Conservation (phyloP, 2,329 filamentous ascomycete genomes). For the Aspergillus jensenii region DNA sequence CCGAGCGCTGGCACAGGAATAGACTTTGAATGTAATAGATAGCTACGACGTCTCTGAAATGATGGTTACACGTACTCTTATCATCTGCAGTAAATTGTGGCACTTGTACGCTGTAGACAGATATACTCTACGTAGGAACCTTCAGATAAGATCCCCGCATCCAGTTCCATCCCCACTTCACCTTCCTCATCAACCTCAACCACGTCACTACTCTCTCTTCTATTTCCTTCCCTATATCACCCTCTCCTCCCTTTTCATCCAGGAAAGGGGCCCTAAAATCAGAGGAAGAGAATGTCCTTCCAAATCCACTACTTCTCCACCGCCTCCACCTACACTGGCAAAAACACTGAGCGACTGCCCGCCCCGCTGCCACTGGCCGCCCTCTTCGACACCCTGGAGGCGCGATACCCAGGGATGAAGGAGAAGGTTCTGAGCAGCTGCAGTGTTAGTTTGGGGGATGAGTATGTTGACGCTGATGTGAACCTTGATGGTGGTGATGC, state of each 20-base stretch:
- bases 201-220: background rate
- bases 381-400: slow-evolving; percentile 41
- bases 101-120: background rate
- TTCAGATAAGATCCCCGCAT: background rate
- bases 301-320: slow-evolving; percentile 49
- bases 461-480: slow-evolving; percentile 45
- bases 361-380: slow-evolving; percentile 40
- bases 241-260: background rate
- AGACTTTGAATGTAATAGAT: background rate
- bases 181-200: background rate
- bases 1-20: slow-evolving; percentile 47
- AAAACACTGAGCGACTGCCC: slow-evolving; percentile 40
- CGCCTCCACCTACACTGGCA: slow-evolving; percentile 42
- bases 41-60: background rate
- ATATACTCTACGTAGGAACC: too few relatives aligned
- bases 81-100: background rate
- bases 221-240: background rate
- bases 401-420: slow-evolving; percentile 42
- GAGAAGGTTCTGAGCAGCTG: slow-evolving; percentile 41
- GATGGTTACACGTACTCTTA: background rate
- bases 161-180: background rate
- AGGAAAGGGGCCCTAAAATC: background rate
- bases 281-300: slow-evolving; percentile 25
- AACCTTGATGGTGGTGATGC: slow-evolving; percentile 30
- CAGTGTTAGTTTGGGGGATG: slow-evolving; percentile 43